Evolutionary conservation across 129 eudicot species (phyloP), one percentile per base, ranked within the genome.

Genomic region (Flaveria sonorensis): DNA sequence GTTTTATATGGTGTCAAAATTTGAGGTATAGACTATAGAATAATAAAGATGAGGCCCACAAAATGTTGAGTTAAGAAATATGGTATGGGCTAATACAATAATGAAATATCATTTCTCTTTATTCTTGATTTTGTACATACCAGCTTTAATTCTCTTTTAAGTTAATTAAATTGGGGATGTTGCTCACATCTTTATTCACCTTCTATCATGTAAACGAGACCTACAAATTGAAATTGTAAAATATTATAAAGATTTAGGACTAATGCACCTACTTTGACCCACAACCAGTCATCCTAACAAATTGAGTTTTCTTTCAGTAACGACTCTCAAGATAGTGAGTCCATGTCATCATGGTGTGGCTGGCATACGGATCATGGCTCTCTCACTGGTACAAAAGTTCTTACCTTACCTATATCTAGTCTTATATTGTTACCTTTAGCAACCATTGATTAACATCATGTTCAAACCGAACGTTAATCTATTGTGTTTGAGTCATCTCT

Each of bases 341-440:
- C 88, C 76, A 83, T 94, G 89, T 89, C 97, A 68, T 94, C 98
- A 55, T 94, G 98, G 98, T 94, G 98, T 42, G 98, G 98, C 23
- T 94, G 98, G 98, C 98, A 94, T 83, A 94, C 97, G 18, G 98
- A 94, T 85, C 98, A 91, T 80, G 98, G 98, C 78, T 94, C 97
- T 71, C 90, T 94, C 24, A 94, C 98, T 3, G 98, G 98, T 93
- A 76, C 74, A 83, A 56, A 55, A 43, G 14, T 74, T 84, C 40
- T 46, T 26, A 6, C 18, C 36, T 28, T 21, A 9, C 66, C n/a
- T 18, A 4, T 43, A 45, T 76, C 14, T 13, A 77, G 13, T 40
- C 20, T 6, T 15, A 15, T n/a, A 21, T 48, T 4, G 32, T n/a
- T 70, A 62, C 79, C 48, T 73, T 53, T 39, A 24, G 6, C 57